phyloP scores from a whole-genome alignment of 176 grass and related monocot species.

The Carex cristatella region DNA sequence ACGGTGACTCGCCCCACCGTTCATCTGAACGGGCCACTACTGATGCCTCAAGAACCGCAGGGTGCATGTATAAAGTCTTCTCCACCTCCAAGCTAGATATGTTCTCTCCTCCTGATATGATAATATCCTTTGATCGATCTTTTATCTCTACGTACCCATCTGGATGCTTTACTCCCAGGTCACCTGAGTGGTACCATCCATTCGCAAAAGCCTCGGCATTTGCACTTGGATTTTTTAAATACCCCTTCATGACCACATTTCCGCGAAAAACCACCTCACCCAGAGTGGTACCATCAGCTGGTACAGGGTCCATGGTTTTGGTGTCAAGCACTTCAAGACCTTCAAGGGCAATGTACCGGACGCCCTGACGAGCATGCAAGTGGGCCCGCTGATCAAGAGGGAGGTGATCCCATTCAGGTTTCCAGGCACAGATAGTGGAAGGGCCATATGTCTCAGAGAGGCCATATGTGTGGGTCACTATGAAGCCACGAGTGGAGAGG shows the following conservation, averaged over 20 bases:
- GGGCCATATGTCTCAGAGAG: conserved; percentile 84
- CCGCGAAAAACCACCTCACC: conserved; percentile 85
- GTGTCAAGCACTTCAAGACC: conserved; percentile 63
- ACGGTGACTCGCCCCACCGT: conserved; percentile 86
- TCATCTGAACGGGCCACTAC: conserved; percentile 79
- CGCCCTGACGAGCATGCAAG: conserved; percentile 70
- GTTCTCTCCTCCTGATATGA: conserved; percentile 96
- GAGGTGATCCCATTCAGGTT: conserved; percentile 69
- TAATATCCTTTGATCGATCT: conserved; percentile 92
- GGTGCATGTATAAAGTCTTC: conserved; percentile 57
- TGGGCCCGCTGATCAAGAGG: conserved; percentile 55
- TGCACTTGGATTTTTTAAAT: conserved; percentile 81
- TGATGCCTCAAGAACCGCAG: conserved; percentile 61
- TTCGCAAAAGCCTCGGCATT: conserved; percentile 63
- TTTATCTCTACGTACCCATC: conserved; percentile 87
- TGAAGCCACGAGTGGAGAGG: conserved; percentile 64
- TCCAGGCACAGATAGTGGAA: conserved; percentile 66
- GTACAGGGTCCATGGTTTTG: conserved; percentile 70
- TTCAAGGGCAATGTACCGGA: conserved; percentile 70
- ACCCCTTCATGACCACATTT: conserved; percentile 91
- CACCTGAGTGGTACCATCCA: conserved; percentile 90
- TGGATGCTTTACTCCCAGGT: conserved; percentile 83
- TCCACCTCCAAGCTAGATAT: conserved; percentile 97
- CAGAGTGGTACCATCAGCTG: conserved; percentile 58
- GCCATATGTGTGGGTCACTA: conserved; percentile 78